phyloP scores from a whole-genome alignment of 306 rosid genomes.

The Rosa multiflora region DNA sequence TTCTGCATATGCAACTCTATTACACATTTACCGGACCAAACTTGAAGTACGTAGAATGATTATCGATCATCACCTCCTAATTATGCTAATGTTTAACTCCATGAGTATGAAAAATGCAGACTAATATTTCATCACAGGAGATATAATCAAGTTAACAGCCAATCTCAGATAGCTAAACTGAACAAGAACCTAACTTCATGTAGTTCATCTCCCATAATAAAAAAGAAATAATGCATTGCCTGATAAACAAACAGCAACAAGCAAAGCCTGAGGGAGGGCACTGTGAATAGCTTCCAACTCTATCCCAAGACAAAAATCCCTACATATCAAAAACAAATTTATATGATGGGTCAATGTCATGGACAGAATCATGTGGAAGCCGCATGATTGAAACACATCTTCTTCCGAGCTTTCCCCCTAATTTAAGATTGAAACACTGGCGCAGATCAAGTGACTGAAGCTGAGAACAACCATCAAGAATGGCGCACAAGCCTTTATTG shows the following conservation, averaged over 20 bases:
- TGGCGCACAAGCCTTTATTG: conserved; percentile 46
- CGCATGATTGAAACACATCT: conserved; percentile 40
- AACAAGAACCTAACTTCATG: no score
- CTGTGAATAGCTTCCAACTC: background rate
- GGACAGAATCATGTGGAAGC: conserved; percentile 33
- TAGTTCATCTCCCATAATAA: no score
- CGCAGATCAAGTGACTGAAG: conserved; percentile 60
- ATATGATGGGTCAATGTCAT: conserved; percentile 29
- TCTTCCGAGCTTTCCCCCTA: conserved; percentile 31
- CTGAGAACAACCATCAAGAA: conserved; percentile 51
- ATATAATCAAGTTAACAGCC: no score
- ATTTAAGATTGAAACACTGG: conserved; percentile 39
- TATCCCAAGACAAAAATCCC: background rate
- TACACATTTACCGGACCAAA: no score
- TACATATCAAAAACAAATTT: background rate
- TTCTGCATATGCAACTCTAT: no score
- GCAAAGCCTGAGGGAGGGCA: conserved; percentile 6
- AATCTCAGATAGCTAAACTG: no score
- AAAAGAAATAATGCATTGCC: background rate
- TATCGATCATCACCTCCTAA: no score
- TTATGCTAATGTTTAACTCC: no score
- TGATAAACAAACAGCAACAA: background rate
- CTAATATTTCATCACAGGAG: no score
- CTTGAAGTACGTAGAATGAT: no score
- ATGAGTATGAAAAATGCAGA: no score